These are phyloP conservation scores for Nicotiana tabacum DNA, from an alignment of 257 asterid species.

Conservation along the genomic window DNA sequence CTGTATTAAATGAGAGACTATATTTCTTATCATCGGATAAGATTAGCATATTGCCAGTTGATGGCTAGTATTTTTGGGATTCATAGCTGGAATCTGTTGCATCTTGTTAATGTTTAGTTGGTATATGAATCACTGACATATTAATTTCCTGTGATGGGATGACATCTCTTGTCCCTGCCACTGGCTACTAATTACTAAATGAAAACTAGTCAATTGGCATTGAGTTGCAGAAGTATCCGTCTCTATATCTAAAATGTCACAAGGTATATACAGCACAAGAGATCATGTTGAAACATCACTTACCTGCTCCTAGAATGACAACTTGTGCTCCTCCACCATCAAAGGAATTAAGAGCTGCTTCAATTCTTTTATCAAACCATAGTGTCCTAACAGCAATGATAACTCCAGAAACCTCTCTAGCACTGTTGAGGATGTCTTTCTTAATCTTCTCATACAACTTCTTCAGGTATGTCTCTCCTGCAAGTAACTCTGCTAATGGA, in stretches of 20 bases:
- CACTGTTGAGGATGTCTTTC: conserved; percentile 70
- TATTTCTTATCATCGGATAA: not conserved
- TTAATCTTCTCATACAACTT: conserved; percentile 72
- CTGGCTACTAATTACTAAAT: not conserved
- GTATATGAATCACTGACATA: not conserved
- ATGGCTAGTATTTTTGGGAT: not conserved
- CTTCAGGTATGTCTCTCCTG: conserved; percentile 72
- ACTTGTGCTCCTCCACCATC: conserved; percentile 75
- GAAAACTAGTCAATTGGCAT: not conserved
- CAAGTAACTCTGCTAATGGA: conserved; percentile 80
- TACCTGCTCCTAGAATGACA: conserved; percentile 97
- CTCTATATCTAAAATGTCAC: not conserved
- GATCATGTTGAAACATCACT: conserved; percentile 23
- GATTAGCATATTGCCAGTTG: not conserved
- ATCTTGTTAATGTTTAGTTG: not conserved
- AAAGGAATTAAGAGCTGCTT: conserved; percentile 63
- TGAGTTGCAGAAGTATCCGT: not conserved
- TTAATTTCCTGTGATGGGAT: not conserved
- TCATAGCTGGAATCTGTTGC: not conserved
- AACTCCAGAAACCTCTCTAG: conserved; percentile 85
- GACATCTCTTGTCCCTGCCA: not conserved
- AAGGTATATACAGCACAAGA: not conserved
- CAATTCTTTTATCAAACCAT: conserved; percentile 84
- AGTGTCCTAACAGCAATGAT: conserved; percentile 87
- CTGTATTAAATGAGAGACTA: not conserved